These are phyloP conservation scores for Cardiospermum halicacabum DNA, from an alignment of 345 rosid genomes.

Conservation along the genomic window DNA sequence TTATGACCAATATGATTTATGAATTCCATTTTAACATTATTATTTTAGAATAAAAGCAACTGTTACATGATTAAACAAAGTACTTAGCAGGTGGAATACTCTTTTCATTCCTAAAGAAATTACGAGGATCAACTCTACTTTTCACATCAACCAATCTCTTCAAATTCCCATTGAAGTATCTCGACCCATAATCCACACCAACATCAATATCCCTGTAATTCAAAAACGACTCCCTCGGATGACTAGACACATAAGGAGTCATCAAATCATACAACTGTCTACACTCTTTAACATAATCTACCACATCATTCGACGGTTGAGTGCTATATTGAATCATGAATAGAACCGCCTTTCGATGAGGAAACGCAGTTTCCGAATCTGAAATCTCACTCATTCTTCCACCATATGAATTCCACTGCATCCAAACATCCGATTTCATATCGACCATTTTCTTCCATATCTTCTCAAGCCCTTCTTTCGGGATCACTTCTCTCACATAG, in stretches of 20 bases:
- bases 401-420: neutral
- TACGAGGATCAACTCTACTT: constrained; percentile 17
- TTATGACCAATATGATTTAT: too few species aligned
- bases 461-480: constrained; percentile 22
- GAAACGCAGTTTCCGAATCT: neutral
- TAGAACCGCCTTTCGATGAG: neutral
- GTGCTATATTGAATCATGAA: neutral
- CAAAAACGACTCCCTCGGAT: constrained; percentile 23
- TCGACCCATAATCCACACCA: constrained; percentile 24
- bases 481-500: constrained; percentile 30
- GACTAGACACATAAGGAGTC: constrained; percentile 23
- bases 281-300: neutral
- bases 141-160: constrained; percentile 22
- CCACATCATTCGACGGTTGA: neutral
- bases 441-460: constrained; percentile 36
- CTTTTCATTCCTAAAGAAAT: constrained; percentile 25
- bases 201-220: constrained; percentile 31
- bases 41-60: too few species aligned
- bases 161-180: constrained; percentile 25
- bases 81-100: constrained; percentile 2
- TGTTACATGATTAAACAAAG: too few species aligned
- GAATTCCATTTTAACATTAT: too few species aligned
- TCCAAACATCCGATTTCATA: neutral
- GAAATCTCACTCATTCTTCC: neutral
- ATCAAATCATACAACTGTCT: constrained; percentile 11